Evolutionary conservation across 805 yeast genomes (phyloP).

Genomic region (Debaryomyces castellii): DNA sequence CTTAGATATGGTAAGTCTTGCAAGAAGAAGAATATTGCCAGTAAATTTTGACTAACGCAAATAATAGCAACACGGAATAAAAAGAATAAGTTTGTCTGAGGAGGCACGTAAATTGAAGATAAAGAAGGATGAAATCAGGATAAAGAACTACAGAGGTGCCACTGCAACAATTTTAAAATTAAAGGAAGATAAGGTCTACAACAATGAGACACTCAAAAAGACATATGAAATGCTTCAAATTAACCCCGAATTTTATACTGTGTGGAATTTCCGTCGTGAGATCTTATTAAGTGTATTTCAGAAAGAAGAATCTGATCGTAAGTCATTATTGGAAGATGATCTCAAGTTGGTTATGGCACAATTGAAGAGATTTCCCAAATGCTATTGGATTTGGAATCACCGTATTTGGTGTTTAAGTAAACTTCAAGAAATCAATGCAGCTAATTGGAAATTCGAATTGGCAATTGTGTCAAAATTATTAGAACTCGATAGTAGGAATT

Average conservation of each 20-base stretch:
- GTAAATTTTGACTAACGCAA: conserved; percentile 9
- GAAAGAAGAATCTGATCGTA: conserved; percentile 8
- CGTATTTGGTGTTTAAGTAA: conserved; percentile 71
- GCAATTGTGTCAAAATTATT: conserved; percentile 67
- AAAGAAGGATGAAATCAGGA: conserved; percentile 60
- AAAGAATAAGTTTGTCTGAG: conserved; percentile 54
- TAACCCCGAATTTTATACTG: conserved; percentile 86
- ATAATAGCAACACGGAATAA: conserved; percentile 65
- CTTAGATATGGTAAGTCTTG: conserved; percentile 3
- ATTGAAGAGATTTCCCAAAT: conserved; percentile 73
- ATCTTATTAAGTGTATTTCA: conserved; percentile 43
- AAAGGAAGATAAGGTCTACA: conserved; percentile 15
- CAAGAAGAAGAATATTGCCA: neutral
- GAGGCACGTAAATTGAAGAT: conserved; percentile 55
- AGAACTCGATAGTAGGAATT: conserved; percentile 76
- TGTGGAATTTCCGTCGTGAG: conserved; percentile 89
- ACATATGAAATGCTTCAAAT: conserved; percentile 58
- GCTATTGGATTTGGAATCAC: conserved; percentile 97
- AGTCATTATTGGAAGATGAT: conserved; percentile 48
- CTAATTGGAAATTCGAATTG: conserved; percentile 73
- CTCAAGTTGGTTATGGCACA: conserved; percentile 57
- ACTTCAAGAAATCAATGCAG: conserved; percentile 44
- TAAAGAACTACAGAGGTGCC: conserved; percentile 51
- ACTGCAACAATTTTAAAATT: conserved; percentile 41
- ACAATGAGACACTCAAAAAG: conserved; percentile 41